A percentile compares a stretch with the other conserved stretches of the same genome.
phyloP scores from a whole-genome alignment of 2,329 filamentous ascomycete species.

The Penicillium glabrum region DNA sequence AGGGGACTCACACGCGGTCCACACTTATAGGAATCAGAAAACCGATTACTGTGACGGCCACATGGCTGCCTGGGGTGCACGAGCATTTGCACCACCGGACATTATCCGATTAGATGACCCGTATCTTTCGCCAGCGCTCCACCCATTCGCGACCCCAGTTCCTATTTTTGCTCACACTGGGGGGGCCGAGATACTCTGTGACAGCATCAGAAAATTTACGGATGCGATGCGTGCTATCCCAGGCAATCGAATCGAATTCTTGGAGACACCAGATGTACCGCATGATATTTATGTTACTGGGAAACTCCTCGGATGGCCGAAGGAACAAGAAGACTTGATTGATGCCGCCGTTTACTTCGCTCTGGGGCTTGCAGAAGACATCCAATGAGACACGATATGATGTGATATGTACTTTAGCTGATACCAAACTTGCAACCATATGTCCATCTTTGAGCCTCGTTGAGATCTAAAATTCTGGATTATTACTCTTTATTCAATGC shows the following conservation, averaged over 20 bases:
- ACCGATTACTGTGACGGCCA: slow-evolving; percentile 13
- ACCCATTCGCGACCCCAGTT: slow-evolving; percentile 18
- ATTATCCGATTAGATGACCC: slow-evolving; percentile 11
- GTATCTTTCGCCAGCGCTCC: slow-evolving; percentile 14
- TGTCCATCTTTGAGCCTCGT: not conserved
- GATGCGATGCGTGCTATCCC: not conserved
- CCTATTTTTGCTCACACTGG: slow-evolving; percentile 16
- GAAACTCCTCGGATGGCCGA: slow-evolving; percentile 11
- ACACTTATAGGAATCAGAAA: slow-evolving; percentile 5
- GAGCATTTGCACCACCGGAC: slow-evolving; percentile 12
- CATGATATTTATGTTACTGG: slow-evolving; percentile 21
- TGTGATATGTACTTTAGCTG: not conserved
- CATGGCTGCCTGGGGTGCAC: slow-evolving; percentile 18
- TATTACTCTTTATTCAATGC: not conserved
- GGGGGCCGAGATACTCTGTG: slow-evolving; percentile 14
- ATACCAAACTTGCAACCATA: not conserved
- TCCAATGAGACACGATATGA: not conserved
- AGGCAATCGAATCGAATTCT: slow-evolving; percentile 8
- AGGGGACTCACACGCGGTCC: not conserved
- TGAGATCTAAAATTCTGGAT: not conserved
- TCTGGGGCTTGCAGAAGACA: not conserved
- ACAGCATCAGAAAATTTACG: slow-evolving; percentile 5
- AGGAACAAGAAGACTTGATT: slow-evolving; percentile 10
- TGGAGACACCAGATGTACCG: slow-evolving; percentile 12
- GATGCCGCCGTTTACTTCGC: slow-evolving; percentile 2